Percentiles rank a stretch among this genome's conserved stretches.
phyloP scores from a whole-genome alignment of 176 grass and related monocot genomes.

The Pharus latifolius region DNA sequence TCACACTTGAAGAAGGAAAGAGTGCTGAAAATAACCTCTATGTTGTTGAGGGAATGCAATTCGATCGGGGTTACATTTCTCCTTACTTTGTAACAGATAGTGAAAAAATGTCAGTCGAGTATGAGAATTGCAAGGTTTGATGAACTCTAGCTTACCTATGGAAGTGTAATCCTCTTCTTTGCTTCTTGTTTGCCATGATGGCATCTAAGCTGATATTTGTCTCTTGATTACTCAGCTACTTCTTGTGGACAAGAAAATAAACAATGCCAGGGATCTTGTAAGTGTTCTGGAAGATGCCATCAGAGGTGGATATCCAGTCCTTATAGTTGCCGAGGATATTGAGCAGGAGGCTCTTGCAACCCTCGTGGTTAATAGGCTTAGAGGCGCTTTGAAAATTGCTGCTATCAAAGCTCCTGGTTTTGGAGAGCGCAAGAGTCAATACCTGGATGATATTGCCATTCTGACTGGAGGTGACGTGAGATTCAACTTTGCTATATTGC shows the following conservation, averaged over 20 bases:
- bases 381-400: slow-evolving; percentile 85
- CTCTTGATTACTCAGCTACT: slow-evolving; percentile 61
- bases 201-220: too few species aligned
- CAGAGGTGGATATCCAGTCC: slow-evolving; percentile 63
- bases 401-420: slow-evolving; percentile 56
- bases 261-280: slow-evolving; percentile 78
- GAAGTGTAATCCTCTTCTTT: neutral
- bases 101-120: slow-evolving; percentile 88
- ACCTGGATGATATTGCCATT: slow-evolving; percentile 37
- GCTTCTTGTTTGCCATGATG: too few species aligned
- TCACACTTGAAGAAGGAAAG: slow-evolving; percentile 94
- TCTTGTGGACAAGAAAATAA: slow-evolving; percentile 95
- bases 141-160: neutral
- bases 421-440: slow-evolving; percentile 57
- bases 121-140: slow-evolving; percentile 94
- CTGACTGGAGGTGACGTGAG: slow-evolving; percentile 16
- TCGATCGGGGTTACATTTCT: slow-evolving; percentile 96
- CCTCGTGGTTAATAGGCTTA: slow-evolving; percentile 90
- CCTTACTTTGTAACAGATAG: slow-evolving; percentile 96
- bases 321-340: slow-evolving; percentile 90
- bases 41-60: slow-evolving; percentile 98
- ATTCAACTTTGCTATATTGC: neutral
- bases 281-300: slow-evolving; percentile 94
- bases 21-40: slow-evolving; percentile 87
- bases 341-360: slow-evolving; percentile 98